These are phyloP conservation scores for Nakazawaea wyomingensis DNA, from an alignment of 805 yeast species.

Conservation along the genomic window DNA sequence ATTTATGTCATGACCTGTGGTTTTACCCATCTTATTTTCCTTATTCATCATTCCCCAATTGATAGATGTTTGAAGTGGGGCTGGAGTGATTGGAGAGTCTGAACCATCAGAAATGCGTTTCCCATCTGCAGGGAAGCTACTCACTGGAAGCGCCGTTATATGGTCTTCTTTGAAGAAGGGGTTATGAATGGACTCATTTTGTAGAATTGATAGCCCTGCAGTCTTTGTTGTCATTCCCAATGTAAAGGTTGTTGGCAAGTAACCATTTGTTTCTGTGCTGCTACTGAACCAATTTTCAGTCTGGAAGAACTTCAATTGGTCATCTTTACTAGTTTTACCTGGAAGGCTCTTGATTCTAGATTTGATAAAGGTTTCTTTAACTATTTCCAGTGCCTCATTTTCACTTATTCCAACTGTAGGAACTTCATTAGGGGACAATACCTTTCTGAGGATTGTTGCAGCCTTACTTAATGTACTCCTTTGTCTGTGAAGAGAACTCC, in stretches of 20 bases:
- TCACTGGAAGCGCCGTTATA: background rate
- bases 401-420: slow-evolving; percentile 7
- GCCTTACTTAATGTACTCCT: background rate
- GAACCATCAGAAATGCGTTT: background rate
- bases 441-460: background rate
- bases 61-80: background rate
- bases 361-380: background rate
- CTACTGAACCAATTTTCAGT: slow-evolving; percentile 7
- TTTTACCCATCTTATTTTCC: too few relatives aligned
- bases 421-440: background rate
- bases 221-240: too few relatives aligned
- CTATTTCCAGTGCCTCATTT: slow-evolving; percentile 3
- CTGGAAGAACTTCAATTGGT: background rate
- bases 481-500: background rate
- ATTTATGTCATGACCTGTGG: too few relatives aligned
- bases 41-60: background rate
- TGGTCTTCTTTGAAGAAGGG: slow-evolving; percentile 9
- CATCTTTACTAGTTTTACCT: too few relatives aligned
- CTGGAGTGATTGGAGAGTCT: background rate
- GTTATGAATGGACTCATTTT: slow-evolving; percentile 2
- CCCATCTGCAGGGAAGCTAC: background rate
- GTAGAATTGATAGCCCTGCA: background rate
- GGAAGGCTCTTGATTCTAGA: too few relatives aligned
- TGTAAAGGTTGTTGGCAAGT: background rate
- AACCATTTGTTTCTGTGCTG: background rate